Conservation (phyloP, 495 filamentous ascomycete species). For the Polyplosphaeria fusca region DNA sequence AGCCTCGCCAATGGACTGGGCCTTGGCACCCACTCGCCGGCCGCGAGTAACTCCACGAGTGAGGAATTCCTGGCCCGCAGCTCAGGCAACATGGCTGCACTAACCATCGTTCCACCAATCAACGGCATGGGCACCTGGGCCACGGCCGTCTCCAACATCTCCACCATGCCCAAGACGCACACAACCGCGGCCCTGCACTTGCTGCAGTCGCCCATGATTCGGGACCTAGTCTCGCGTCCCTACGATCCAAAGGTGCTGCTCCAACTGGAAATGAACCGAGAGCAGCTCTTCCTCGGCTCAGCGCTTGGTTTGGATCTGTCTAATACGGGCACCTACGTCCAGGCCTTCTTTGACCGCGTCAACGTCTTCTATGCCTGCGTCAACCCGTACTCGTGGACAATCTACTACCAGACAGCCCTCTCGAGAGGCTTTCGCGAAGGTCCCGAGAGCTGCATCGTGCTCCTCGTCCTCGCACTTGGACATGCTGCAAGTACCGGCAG, state of each 20-base stretch:
- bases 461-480: constrained; percentile 73
- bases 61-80: constrained; percentile 54
- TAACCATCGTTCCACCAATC: constrained; percentile 49
- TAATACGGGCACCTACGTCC: constrained; percentile 69
- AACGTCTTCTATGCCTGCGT: constrained; percentile 85
- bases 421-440: constrained; percentile 71
- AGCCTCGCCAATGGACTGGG: constrained; percentile 53
- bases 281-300: constrained; percentile 58
- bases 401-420: constrained; percentile 68
- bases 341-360: constrained; percentile 73
- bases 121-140: constrained; percentile 73
- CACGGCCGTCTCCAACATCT: constrained; percentile 65
- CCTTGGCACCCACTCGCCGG: constrained; percentile 58
- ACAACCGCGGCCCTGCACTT: constrained; percentile 75
- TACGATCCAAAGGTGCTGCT: constrained; percentile 76
- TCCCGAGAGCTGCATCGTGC: constrained; percentile 77
- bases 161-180: constrained; percentile 79
- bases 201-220: constrained; percentile 76
- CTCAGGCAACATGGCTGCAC: constrained; percentile 40
- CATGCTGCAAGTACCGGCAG: constrained; percentile 67
- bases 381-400: constrained; percentile 77
- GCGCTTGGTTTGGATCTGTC: constrained; percentile 67
- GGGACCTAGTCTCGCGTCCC: constrained; percentile 68
- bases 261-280: constrained; percentile 76
- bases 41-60: constrained; percentile 62